A percentile compares a stretch with the other conserved stretches of the same genome.
These are phyloP conservation scores for Cadophora sp. DNA, from an alignment of 2,329 filamentous ascomycete genomes.

Conservation along the genomic window DNA sequence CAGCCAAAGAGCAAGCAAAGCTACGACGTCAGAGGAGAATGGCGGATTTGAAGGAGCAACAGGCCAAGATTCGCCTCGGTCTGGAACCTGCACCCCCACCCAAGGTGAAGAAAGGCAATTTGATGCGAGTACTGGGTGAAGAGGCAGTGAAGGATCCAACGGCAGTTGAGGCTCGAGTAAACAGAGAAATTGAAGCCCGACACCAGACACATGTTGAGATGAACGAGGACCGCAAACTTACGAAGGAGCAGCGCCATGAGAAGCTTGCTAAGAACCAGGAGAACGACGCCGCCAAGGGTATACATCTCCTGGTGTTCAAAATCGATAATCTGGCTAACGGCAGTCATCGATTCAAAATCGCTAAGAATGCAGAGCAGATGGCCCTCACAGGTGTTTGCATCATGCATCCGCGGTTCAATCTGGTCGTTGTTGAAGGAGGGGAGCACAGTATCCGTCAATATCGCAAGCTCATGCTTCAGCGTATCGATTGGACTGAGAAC, in stretches of 20 bases:
- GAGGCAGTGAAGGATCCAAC: slow-evolving; percentile 91
- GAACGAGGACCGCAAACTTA: slow-evolving; percentile 87
- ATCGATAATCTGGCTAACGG: slow-evolving; percentile 90
- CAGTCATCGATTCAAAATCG: slow-evolving; percentile 91
- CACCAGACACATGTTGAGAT: slow-evolving; percentile 76
- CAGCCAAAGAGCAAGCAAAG: slow-evolving; percentile 89
- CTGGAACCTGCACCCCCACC: slow-evolving; percentile 89
- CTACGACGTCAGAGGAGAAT: slow-evolving; percentile 87
- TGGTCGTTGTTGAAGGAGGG: slow-evolving; percentile 93
- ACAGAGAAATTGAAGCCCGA: slow-evolving; percentile 88
- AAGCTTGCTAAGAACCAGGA: slow-evolving; percentile 86
- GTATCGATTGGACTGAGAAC: slow-evolving; percentile 95
- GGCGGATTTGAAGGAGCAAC: slow-evolving; percentile 93
- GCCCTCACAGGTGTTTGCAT: slow-evolving; percentile 89
- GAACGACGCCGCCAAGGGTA: slow-evolving; percentile 85
- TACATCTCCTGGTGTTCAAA: slow-evolving; percentile 87
- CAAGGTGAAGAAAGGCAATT: slow-evolving; percentile 96
- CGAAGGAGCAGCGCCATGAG: slow-evolving; percentile 84
- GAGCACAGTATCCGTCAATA: slow-evolving; percentile 82
- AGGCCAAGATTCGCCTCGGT: slow-evolving; percentile 93
- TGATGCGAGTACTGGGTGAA: slow-evolving; percentile 96
- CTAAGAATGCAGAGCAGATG: slow-evolving; percentile 89
- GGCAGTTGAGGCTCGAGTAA: slow-evolving; percentile 93
- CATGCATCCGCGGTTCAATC: slow-evolving; percentile 85
- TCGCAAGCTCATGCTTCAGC: slow-evolving; percentile 91